These are phyloP conservation scores for Penicillium sp. DNA, from an alignment of 2,329 filamentous ascomycete species.

Conservation along the genomic window DNA sequence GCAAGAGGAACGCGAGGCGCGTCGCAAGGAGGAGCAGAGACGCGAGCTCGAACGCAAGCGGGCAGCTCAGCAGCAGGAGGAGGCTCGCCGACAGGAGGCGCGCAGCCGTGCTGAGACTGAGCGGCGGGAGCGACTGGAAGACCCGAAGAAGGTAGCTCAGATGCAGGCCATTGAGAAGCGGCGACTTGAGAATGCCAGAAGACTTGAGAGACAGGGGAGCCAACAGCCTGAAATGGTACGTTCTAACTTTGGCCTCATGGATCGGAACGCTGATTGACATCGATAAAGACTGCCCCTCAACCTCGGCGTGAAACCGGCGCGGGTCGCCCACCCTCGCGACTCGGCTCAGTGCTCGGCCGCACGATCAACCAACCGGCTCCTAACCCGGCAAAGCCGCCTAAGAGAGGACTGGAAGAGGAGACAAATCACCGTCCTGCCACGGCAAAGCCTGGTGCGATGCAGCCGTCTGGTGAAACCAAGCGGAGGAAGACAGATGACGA, in stretches of 20 bases:
- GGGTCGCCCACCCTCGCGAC: slow-evolving; percentile 55
- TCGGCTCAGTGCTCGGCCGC: slow-evolving; percentile 54
- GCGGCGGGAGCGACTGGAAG: slow-evolving; percentile 56
- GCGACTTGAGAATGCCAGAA: slow-evolving; percentile 52
- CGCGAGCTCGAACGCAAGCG: slow-evolving; percentile 79
- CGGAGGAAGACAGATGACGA: slow-evolving; percentile 78
- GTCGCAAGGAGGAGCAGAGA: slow-evolving; percentile 81
- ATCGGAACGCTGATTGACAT: background rate
- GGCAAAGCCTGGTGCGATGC: slow-evolving; percentile 51
- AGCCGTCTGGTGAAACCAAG: slow-evolving; percentile 75
- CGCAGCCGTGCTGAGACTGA: slow-evolving; percentile 64
- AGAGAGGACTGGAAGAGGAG: slow-evolving; percentile 72
- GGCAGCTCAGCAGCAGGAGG: slow-evolving; percentile 61
- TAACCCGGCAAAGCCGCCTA: slow-evolving; percentile 73
- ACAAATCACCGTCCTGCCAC: slow-evolving; percentile 54
- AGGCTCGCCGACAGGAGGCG: slow-evolving; percentile 66
- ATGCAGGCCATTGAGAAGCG: slow-evolving; percentile 63
- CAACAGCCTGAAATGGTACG: slow-evolving; percentile 48
- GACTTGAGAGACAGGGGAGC: slow-evolving; percentile 51
- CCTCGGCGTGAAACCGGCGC: slow-evolving; percentile 55
- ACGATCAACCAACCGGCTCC: slow-evolving; percentile 66
- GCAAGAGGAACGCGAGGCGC: slow-evolving; percentile 78
- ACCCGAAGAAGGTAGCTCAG: slow-evolving; percentile 70
- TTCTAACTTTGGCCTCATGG: background rate
- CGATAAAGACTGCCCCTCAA: slow-evolving; percentile 34